Percentiles rank a stretch among this genome's conserved stretches.
phyloP scores from a whole-genome alignment of 495 filamentous ascomycete genomes.

The Penicillium malachiteum region DNA sequence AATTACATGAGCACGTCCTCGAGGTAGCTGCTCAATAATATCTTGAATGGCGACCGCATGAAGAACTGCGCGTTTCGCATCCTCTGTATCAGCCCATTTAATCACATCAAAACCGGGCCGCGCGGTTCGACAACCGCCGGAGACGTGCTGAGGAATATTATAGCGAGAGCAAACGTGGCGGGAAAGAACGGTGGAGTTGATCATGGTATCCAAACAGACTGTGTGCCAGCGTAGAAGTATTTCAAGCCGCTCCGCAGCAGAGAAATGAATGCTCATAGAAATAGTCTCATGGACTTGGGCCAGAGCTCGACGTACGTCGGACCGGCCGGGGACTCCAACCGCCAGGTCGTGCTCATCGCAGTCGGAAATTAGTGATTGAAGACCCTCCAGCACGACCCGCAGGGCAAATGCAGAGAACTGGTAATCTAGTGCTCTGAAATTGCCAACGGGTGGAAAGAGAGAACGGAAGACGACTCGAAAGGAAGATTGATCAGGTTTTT shows the following conservation, averaged over 20 bases:
- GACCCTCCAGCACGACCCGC: slow-evolving; percentile 45
- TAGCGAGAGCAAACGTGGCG: slow-evolving; percentile 44
- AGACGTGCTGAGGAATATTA: slow-evolving; percentile 42
- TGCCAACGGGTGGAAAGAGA: slow-evolving; percentile 37
- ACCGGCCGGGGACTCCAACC: slow-evolving; percentile 42
- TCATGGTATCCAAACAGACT: slow-evolving; percentile 45
- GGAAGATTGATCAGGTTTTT: slow-evolving; percentile 32
- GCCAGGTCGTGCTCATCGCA: slow-evolving; percentile 38
- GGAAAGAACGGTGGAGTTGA: slow-evolving; percentile 42
- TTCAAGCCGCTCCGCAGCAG: slow-evolving; percentile 39
- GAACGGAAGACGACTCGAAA: slow-evolving; percentile 44
- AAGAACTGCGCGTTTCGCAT: slow-evolving; percentile 45
- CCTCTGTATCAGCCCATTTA: slow-evolving; percentile 39
- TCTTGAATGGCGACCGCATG: slow-evolving; percentile 52
- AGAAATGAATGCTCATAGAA: slow-evolving; percentile 38
- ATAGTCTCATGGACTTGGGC: slow-evolving; percentile 45
- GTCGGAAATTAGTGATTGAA: slow-evolving; percentile 47
- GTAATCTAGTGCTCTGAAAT: slow-evolving; percentile 34
- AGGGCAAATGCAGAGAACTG: slow-evolving; percentile 44
- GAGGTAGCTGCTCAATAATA: slow-evolving; percentile 48
- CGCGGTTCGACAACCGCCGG: slow-evolving; percentile 24
- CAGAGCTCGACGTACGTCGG: slow-evolving; percentile 40
- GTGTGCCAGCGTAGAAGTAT: slow-evolving; percentile 51
- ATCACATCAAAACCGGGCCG: slow-evolving; percentile 36
- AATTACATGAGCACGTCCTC: slow-evolving; percentile 47